phyloP scores from a whole-genome alignment of 2,329 filamentous ascomycete genomes.

The Penicillium hordei region DNA sequence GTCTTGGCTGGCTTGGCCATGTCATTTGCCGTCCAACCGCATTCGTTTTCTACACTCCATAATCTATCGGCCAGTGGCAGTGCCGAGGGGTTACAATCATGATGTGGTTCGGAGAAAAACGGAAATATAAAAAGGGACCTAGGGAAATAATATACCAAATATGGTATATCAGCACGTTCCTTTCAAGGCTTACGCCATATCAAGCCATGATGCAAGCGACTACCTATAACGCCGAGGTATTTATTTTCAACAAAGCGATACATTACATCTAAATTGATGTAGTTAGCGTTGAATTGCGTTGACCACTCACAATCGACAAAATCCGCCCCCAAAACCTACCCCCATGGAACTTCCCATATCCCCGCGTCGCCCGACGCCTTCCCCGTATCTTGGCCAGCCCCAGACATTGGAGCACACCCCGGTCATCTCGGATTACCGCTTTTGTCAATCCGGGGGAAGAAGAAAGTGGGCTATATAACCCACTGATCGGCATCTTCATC shows the following conservation, averaged over 20 bases:
- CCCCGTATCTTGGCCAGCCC: conserved; percentile 29
- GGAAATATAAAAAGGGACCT: background rate
- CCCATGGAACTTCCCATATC: conserved; percentile 12
- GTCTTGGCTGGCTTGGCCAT: conserved; percentile 3
- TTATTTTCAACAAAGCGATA: background rate
- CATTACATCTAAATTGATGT: background rate
- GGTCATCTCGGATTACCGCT: conserved; percentile 25
- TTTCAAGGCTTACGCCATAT: conserved; percentile 1
- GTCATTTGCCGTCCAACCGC: background rate
- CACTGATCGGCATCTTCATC: conserved; percentile 4
- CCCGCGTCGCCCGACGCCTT: conserved; percentile 19
- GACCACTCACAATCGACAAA: conserved; percentile 7
- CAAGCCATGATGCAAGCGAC: conserved; percentile 7
- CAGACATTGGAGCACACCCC: conserved; percentile 12
- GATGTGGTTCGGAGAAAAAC: background rate
- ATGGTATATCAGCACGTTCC: background rate
- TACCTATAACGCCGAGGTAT: conserved; percentile 3
- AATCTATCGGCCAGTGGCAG: background rate
- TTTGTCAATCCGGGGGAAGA: conserved; percentile 24
- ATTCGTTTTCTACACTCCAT: background rate
- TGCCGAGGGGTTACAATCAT: background rate
- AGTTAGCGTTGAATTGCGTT: background rate
- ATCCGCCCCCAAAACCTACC: conserved; percentile 17
- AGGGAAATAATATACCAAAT: background rate
- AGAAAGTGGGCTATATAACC: conserved; percentile 26